These are phyloP conservation scores for Ehretia macrophylla DNA, from an alignment of 257 asterid species.

Conservation along the genomic window DNA sequence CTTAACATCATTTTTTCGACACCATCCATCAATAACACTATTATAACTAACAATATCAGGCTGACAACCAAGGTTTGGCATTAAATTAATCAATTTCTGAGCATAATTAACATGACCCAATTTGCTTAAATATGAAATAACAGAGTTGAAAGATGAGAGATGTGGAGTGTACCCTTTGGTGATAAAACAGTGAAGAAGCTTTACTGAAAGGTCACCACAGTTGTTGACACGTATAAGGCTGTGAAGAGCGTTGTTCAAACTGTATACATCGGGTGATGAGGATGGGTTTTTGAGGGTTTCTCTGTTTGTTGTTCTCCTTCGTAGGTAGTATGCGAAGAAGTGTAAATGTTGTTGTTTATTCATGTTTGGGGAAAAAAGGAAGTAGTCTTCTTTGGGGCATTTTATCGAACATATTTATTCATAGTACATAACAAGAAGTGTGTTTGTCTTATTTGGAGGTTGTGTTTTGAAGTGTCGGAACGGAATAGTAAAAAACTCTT, in stretches of 20 bases:
- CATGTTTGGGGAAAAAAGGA: conserved; percentile 1
- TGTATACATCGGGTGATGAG: background rate
- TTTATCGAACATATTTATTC: background rate
- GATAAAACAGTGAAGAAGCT: conserved; percentile 14
- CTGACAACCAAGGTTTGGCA: conserved; percentile 10
- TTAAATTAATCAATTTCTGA: conserved; percentile 8
- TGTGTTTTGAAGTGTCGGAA: too few relatives aligned
- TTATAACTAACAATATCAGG: conserved; percentile 15
- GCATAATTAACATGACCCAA: conserved; percentile 16
- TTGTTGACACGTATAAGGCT: conserved; percentile 5
- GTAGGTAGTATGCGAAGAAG: background rate
- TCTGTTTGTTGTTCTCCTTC: background rate
- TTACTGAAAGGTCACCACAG: conserved; percentile 21
- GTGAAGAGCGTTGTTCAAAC: conserved; percentile 16
- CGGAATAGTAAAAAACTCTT: too few relatives aligned
- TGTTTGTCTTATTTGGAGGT: too few relatives aligned
- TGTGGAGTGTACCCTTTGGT: conserved; percentile 20
- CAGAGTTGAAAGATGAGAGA: conserved; percentile 16
- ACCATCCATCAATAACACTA: conserved; percentile 11
- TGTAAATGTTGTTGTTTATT: conserved; percentile 3
- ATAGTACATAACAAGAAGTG: too few relatives aligned
- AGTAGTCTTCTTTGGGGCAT: background rate
- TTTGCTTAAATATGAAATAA: conserved; percentile 11
- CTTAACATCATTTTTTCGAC: background rate
- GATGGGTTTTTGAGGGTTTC: background rate